Evolutionary conservation across 108 stramenopile species (phyloP), one percentile per base, ranked within the genome.

Genomic region (Halocafeteria seosinensis): DNA sequence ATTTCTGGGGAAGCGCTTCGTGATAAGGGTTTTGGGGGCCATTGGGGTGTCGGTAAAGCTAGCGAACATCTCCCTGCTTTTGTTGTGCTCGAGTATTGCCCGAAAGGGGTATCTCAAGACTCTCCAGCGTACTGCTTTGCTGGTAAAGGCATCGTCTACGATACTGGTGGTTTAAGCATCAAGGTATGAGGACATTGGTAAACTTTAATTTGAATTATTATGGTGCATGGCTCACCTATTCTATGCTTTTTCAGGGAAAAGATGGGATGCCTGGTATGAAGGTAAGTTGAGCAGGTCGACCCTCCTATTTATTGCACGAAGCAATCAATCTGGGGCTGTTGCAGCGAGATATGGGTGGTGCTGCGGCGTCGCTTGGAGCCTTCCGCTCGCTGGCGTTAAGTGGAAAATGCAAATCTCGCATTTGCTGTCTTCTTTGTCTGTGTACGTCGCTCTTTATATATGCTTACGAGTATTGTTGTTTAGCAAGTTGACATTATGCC

Each of bases 261-360:
- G 69, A 70, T 1, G 89, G 87, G 33, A 91, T 88, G 88, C 74
- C 76, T 38, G 89, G 87, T 21, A 91, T 91, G 88, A 89, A 88
- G 68, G n/a, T n/a, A n/a, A n/a, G n/a, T n/a, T n/a, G n/a, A n/a
- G n/a, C n/a, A n/a, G n/a, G n/a, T n/a, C n/a, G n/a, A n/a, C n/a
- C n/a, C n/a, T n/a, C n/a, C n/a, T n/a, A n/a, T n/a, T n/a, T n/a
- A n/a, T n/a, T n/a, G n/a, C n/a, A n/a, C n/a, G n/a, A n/a, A n/a
- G n/a, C n/a, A n/a, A n/a, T n/a, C n/a, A n/a, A n/a, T n/a, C n/a
- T n/a, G n/a, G n/a, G n/a, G n/a, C n/a, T n/a, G n/a, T n/a, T n/a
- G n/a, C n/a, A n/a, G n/a, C n/a, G 63, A 23, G 87, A 81, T 51
- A 85, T 85, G 82, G 90, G 90, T 5, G 90, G 90, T 32, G 71